Evolutionary conservation across 352 stramenopile genomes (phyloP).

Genomic region (Phytopythium helicoides): DNA sequence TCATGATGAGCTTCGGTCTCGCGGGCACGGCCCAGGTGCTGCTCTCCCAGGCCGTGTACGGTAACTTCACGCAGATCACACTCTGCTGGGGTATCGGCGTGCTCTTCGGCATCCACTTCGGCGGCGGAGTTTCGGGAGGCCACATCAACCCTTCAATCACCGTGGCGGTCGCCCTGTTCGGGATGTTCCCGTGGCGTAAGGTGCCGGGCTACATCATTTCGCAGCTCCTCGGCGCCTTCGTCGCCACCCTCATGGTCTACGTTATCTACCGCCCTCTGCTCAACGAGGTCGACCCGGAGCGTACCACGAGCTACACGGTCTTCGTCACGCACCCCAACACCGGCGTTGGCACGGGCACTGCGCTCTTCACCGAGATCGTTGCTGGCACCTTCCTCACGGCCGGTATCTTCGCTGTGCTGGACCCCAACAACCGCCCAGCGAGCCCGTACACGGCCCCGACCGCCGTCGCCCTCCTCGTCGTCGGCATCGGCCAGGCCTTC

Average conservation of each 20-base stretch:
- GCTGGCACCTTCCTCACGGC: too few relatives aligned
- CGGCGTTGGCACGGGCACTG: conserved; percentile 26
- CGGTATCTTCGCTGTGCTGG: conserved; percentile 27
- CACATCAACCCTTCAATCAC: conserved; percentile 32
- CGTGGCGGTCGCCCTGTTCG: conserved; percentile 20
- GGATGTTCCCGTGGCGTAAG: conserved; percentile 30
- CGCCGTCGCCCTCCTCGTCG: too few relatives aligned
- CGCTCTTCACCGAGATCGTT: conserved; percentile 35
- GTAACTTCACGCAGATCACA: conserved; percentile 25
- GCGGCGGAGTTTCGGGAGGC: conserved; percentile 23
- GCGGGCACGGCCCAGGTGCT: conserved; percentile 16
- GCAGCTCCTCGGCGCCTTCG: conserved; percentile 28
- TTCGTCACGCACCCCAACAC: conserved; percentile 34
- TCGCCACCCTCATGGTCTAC: conserved; percentile 26
- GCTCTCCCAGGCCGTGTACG: conserved; percentile 13
- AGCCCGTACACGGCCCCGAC: too few relatives aligned
- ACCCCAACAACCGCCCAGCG: conserved; percentile 35
- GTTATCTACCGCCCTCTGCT: conserved; percentile 35
- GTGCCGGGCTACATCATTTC: conserved; percentile 31
- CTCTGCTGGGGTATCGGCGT: conserved; percentile 40
- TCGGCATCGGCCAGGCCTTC: too few relatives aligned
- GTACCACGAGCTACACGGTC: conserved; percentile 20
- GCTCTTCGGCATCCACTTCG: conserved; percentile 32
- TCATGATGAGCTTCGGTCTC: conserved; percentile 24
- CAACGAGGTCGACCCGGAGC: conserved; percentile 32